Evolutionary conservation across 441 rosid species (phyloP).

Genomic region (Melastoma candidum): DNA sequence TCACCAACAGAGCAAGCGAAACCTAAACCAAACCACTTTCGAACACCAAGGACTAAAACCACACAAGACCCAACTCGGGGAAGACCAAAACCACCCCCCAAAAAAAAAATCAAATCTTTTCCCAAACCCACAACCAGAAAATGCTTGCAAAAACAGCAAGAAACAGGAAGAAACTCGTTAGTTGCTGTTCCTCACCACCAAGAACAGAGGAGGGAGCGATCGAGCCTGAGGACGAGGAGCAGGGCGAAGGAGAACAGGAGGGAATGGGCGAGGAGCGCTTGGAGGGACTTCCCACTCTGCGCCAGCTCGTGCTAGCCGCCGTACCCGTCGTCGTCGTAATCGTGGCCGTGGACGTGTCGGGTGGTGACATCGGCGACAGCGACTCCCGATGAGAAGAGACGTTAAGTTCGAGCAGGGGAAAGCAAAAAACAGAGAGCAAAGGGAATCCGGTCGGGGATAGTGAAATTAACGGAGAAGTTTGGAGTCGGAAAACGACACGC

Average conservation of each 20-base stretch:
- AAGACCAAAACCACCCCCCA: not conserved
- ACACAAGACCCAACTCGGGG: not conserved
- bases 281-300: slow-evolving; percentile 66
- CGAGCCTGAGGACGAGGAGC: slow-evolving; percentile 67
- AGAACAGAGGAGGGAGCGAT: slow-evolving; percentile 35
- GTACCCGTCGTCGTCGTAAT: too few relatives aligned
- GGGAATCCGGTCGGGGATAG: too few relatives aligned
- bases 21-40: too few relatives aligned
- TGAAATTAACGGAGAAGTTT: too few relatives aligned
- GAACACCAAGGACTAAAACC: not conserved
- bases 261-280: slow-evolving; percentile 51
- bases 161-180: not conserved
- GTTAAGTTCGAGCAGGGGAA: too few relatives aligned
- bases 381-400: too few relatives aligned
- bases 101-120: not conserved
- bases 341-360: too few relatives aligned
- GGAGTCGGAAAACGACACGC: too few relatives aligned
- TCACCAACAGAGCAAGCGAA: too few relatives aligned
- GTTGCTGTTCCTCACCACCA: slow-evolving; percentile 58
- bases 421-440: too few relatives aligned
- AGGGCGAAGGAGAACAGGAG: slow-evolving; percentile 73
- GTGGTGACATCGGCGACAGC: too few relatives aligned
- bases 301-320: slow-evolving; percentile 43
- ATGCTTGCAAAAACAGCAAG: not conserved
- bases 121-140: not conserved